Evolutionary conservation across 2,329 filamentous ascomycete species (phyloP).

Genomic region (Grosmannia huntii): DNA sequence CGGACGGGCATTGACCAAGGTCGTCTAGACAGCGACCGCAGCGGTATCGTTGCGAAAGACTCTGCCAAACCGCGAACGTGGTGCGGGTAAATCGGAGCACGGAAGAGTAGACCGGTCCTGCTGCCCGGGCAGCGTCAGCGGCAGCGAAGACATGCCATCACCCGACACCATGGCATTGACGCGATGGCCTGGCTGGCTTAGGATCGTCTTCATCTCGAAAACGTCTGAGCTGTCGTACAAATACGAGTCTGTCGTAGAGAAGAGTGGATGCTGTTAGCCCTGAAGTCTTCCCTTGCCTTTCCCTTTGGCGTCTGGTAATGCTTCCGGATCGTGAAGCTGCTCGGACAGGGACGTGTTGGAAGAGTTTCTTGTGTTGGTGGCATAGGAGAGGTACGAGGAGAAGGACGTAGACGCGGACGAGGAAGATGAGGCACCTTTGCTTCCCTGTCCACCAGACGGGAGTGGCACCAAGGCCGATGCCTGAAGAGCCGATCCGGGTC

Average conservation of each 20-base stretch:
- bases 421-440: conserved; percentile 1
- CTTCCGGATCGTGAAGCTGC: neutral
- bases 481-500: neutral
- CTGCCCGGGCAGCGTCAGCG: neutral
- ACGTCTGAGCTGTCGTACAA: neutral
- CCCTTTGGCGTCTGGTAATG: neutral
- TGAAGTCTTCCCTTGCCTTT: neutral
- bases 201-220: neutral
- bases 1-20: neutral
- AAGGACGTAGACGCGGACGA: neutral
- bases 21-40: neutral
- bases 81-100: neutral
- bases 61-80: neutral
- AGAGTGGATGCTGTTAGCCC: neutral
- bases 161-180: neutral
- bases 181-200: neutral
- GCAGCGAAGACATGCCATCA: neutral
- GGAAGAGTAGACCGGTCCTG: neutral
- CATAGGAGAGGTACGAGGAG: neutral
- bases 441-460: neutral
- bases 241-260: neutral
- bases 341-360: neutral
- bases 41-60: neutral
- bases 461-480: neutral
- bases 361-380: neutral